Evolutionary conservation across 768 basidiomycete genomes (phyloP).

Genomic region (Sporobolomyces phaffii): DNA sequence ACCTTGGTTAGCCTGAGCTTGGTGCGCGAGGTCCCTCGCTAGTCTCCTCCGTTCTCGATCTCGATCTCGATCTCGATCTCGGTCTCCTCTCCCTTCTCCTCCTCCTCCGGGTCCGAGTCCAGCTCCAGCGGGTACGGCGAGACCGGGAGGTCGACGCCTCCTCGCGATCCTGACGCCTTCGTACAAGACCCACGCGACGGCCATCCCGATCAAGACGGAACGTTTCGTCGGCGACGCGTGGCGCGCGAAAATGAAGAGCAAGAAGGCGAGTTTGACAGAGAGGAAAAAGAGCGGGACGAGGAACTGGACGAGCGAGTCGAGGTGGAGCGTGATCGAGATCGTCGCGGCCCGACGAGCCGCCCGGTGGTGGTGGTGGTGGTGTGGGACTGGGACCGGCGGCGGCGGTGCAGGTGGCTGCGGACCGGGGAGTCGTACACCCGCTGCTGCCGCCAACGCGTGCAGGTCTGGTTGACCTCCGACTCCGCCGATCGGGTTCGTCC

Average conservation of each 20-base stretch:
- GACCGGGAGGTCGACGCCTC: conserved; percentile 1
- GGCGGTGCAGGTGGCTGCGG: not conserved
- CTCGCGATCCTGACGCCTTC: conserved; percentile 31
- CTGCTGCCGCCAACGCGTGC: not conserved
- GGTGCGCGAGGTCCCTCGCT: not conserved
- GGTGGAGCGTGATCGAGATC: conserved; percentile 39
- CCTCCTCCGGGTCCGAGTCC: no score
- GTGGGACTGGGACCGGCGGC: not conserved
- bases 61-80: not conserved
- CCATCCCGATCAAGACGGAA: conserved; percentile 23
- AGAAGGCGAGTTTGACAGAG: conserved; percentile 39
- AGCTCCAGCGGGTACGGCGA: not conserved
- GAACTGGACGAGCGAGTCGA: conserved; percentile 37
- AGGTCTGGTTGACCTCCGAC: not conserved
- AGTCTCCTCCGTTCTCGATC: not conserved
- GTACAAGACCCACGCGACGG: conserved; percentile 33
- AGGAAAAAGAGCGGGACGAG: conserved; percentile 39
- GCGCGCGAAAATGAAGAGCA: conserved; percentile 41
- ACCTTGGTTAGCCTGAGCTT: not conserved
- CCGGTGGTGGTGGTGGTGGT: not conserved
- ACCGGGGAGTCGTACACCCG: not conserved
- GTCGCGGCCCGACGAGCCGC: conserved; percentile 4
- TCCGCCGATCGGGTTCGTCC: not conserved
- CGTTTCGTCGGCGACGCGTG: conserved; percentile 35
- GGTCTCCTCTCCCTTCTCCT: conserved; percentile 6